Conservation (phyloP, 805 yeast species). For the Nakazawaea anatomiae region DNA sequence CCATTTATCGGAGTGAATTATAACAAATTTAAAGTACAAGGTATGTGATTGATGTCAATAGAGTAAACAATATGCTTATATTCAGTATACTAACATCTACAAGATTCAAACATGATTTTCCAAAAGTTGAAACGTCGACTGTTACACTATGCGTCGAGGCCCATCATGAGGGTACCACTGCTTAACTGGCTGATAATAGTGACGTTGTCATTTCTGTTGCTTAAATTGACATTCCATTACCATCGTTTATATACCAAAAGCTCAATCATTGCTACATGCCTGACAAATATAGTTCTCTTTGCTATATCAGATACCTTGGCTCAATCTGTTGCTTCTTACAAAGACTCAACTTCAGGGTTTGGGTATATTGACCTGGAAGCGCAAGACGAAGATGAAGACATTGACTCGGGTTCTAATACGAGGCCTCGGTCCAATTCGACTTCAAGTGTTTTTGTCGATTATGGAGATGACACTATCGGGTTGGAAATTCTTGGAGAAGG, state of each 20-base stretch:
- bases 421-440: slow-evolving; percentile 1
- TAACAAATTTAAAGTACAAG: not conserved
- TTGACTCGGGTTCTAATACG: not conserved
- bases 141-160: slow-evolving; percentile 1
- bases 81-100: not conserved
- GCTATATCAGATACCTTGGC: slow-evolving; percentile 93
- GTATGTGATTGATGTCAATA: not conserved
- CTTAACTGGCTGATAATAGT: slow-evolving; percentile 49
- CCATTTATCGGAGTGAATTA: slow-evolving; percentile 9
- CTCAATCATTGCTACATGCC: slow-evolving; percentile 71
- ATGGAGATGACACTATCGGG: slow-evolving; percentile 19
- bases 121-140: not conserved
- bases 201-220: slow-evolving; percentile 41
- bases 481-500: slow-evolving; percentile 4
- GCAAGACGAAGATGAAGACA: not conserved
- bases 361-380: slow-evolving; percentile 4
- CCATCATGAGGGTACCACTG: slow-evolving; percentile 37
- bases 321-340: slow-evolving; percentile 50
- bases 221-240: slow-evolving; percentile 51
- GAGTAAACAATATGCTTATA: not conserved
- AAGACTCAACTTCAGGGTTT: not conserved
- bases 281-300: slow-evolving; percentile 73
- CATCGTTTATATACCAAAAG: slow-evolving; percentile 55
- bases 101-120: not conserved
- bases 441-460: slow-evolving; percentile 25